These are phyloP conservation scores for Quercus engelmannii DNA, from an alignment of 306 rosid genomes.

Conservation along the genomic window DNA sequence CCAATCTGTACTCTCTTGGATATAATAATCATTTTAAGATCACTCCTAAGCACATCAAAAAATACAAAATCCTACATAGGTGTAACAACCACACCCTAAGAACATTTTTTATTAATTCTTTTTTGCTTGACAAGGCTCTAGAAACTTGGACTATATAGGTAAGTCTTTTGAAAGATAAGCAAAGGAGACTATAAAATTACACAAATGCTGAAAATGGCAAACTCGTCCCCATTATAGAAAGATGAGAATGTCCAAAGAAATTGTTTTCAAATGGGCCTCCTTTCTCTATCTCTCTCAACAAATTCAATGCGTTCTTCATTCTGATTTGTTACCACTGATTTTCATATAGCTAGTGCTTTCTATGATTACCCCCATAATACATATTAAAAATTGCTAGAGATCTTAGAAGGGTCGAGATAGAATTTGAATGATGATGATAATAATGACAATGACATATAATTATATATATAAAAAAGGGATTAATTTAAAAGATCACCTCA, in stretches of 20 bases:
- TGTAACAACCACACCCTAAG: constrained; percentile 7
- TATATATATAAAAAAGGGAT: constrained; percentile 11
- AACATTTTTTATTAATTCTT: not conserved
- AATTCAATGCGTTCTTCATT: not conserved
- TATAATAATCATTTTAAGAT: not conserved
- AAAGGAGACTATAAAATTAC: not conserved
- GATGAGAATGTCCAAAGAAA: constrained; percentile 6
- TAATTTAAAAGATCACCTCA: not conserved
- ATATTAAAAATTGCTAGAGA: not conserved
- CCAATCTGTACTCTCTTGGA: not conserved
- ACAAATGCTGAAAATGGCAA: constrained; percentile 3
- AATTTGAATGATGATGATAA: constrained; percentile 11
- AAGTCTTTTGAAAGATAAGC: not conserved
- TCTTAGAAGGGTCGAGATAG: constrained; percentile 23
- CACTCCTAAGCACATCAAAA: not conserved
- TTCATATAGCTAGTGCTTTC: not conserved
- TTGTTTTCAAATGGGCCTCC: not conserved
- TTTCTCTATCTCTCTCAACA: not conserved
- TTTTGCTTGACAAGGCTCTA: not conserved
- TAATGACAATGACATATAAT: constrained; percentile 12
- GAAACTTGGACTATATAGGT: constrained; percentile 6
- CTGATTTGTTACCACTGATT: not conserved
- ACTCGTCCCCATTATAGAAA: constrained; percentile 2
- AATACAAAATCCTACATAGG: constrained; percentile 17
- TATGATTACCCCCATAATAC: not conserved